phyloP scores from a whole-genome alignment of 495 filamentous ascomycete species.

The Xylaria nigripes region DNA sequence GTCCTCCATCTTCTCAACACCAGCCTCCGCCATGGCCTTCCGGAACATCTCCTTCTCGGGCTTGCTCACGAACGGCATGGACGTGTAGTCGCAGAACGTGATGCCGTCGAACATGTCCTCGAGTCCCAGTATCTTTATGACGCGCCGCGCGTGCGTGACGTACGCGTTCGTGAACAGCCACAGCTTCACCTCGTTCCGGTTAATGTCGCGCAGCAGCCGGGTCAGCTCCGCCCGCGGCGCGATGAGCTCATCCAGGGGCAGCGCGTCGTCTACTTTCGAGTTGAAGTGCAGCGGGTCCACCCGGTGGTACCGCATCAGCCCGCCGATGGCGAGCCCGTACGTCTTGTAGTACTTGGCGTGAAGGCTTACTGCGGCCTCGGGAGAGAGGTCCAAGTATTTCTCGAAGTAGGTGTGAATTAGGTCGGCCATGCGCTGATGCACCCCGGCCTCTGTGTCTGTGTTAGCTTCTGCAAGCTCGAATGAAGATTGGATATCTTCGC shows the following conservation, averaged over 20 bases:
- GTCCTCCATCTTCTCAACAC: conserved; percentile 43
- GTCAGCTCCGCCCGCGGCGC: conserved; percentile 47
- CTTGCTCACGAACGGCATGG: conserved; percentile 65
- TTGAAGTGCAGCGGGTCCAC: conserved; percentile 79
- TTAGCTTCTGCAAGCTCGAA: too few species aligned
- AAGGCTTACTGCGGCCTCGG: conserved; percentile 57
- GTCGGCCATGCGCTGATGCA: conserved; percentile 52
- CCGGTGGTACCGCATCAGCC: conserved; percentile 69
- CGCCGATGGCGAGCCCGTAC: conserved; percentile 76
- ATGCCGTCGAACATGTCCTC: conserved; percentile 84
- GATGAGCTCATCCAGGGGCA: conserved; percentile 49
- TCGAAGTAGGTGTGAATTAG: conserved; percentile 62
- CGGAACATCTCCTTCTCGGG: conserved; percentile 71
- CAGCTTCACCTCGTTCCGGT: conserved; percentile 63
- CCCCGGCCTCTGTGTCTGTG: conserved; percentile 37
- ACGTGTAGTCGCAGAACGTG: conserved; percentile 77
- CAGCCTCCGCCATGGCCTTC: conserved; percentile 60
- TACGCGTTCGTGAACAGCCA: conserved; percentile 97
- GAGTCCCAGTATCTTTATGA: conserved; percentile 66
- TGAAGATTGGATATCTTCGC: too few species aligned
- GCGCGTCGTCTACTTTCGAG: conserved; percentile 67
- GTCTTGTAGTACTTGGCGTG: conserved; percentile 71
- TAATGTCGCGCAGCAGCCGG: conserved; percentile 62
- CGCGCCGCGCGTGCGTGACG: conserved; percentile 72
- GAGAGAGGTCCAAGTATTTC: conserved; percentile 53